Base-by-base conservation (phyloP, 805 yeast species). In the Kazachstania psychrophila region DNA sequence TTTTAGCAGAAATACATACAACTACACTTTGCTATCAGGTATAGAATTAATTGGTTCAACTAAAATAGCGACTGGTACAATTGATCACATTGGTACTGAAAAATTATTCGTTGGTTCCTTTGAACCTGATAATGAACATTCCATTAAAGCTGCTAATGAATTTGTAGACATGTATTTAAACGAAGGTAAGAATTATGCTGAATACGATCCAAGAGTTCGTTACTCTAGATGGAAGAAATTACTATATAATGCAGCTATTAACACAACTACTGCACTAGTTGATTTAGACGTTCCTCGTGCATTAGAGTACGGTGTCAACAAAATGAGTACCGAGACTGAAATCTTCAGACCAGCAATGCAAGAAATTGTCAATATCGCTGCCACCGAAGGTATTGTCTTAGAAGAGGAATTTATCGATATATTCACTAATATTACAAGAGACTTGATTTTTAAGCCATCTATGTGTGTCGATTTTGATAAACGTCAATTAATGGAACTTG, bases 401-500 rank as follows among this genome's bases (percentile, higher is more conserved):
- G 75, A 75, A 3, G 65, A 60, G 20, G 68, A 63, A 23, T 56
- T 65, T 27, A 68, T 71, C 31, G 66, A 73, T 24, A 52, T 55
- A 38, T 70, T 74, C 57, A 51, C 71, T 13, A 73, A 74, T 44
- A 64, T 73, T 15, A 76, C 76, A 45, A 76, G 66, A 38, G 70
- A 70, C 12, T 56, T 61, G 13, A 66, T 66, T 53, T 79, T 70
- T 54, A 66, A 65, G 40, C 87, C 87, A 1, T 78, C 86, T 4
- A 79, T 79, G 87, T 64, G 73, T 42, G 79, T 78, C 6, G 88
- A 79, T 48, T 65, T 64, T 19, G 64, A 70, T 31, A 75, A 77
- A 36, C 70, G 73, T 27, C 77, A 79, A 47, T 72, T 76, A 26
- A 72, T 80, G 60, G 92, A 82, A 57, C 55, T 79, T 27, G 85